A percentile compares a stretch with the other conserved stretches of the same genome.
phyloP scores from a whole-genome alignment of 2,329 filamentous ascomycete genomes.

The Penicillium decumbens region DNA sequence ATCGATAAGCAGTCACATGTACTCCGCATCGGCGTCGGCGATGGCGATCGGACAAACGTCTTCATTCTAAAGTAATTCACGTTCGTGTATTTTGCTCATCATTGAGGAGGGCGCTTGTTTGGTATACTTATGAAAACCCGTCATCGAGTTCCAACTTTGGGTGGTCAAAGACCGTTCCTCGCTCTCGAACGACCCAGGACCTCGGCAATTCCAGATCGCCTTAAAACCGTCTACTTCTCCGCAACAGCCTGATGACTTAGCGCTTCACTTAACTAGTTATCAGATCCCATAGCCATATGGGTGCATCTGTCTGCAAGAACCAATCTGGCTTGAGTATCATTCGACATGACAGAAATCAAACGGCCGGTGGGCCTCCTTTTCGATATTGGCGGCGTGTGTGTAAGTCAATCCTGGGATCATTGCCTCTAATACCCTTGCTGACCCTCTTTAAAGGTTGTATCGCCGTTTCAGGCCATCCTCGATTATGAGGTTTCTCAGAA shows the following conservation, averaged over 20 bases:
- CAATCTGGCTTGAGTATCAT: not conserved
- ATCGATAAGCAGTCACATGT: slow-evolving; percentile 15
- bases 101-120: not conserved
- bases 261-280: not conserved
- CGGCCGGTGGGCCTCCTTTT: slow-evolving; percentile 75
- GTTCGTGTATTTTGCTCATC: not conserved
- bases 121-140: not conserved
- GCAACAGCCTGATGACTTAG: slow-evolving; percentile 2
- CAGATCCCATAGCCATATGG: not conserved
- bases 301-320: not conserved
- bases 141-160: not conserved
- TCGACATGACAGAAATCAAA: slow-evolving; percentile 40
- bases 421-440: slow-evolving; percentile 2
- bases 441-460: slow-evolving; percentile 61
- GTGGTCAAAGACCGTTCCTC: slow-evolving; percentile 10
- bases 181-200: slow-evolving; percentile 16
- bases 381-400: slow-evolving; percentile 94
- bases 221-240: slow-evolving; percentile 8
- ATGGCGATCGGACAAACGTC: not conserved
- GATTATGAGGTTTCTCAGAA: slow-evolving; percentile 74
- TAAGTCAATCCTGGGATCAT: slow-evolving; percentile 48
- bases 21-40: not conserved
- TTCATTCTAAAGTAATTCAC: not conserved
- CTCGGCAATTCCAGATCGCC: slow-evolving; percentile 25
- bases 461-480: slow-evolving; percentile 87